A percentile compares a stretch with the other conserved stretches of the same genome.
phyloP scores from a whole-genome alignment of 805 yeast species.

The Candida saitoana region DNA sequence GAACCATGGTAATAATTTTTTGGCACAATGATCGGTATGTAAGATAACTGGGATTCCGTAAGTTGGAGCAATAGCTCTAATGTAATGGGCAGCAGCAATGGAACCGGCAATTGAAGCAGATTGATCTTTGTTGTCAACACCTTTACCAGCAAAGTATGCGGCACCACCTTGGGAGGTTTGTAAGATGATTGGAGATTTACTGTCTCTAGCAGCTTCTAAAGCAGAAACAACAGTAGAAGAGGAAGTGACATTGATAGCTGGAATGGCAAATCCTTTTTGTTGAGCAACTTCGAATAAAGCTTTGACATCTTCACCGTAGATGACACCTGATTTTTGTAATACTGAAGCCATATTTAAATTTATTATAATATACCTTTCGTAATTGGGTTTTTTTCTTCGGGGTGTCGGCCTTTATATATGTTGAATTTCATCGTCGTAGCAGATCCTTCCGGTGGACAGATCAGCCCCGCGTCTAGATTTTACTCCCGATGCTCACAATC shows the following conservation, averaged over 20 bases:
- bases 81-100: slow-evolving; percentile 96
- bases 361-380: neutral
- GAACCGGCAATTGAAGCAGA: slow-evolving; percentile 92
- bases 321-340: slow-evolving; percentile 90
- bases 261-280: slow-evolving; percentile 90
- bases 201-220: slow-evolving; percentile 47
- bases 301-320: slow-evolving; percentile 96
- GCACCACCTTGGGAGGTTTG: slow-evolving; percentile 99
- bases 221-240: slow-evolving; percentile 79
- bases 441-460: slow-evolving; percentile 1
- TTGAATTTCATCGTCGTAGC: neutral
- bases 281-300: slow-evolving; percentile 87
- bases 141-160: slow-evolving; percentile 99
- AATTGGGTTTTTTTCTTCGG: too few relatives aligned
- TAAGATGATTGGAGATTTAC: slow-evolving; percentile 84
- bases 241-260: slow-evolving; percentile 97
- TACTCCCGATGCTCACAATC: too few relatives aligned
- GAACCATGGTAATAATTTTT: slow-evolving; percentile 96
- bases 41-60: slow-evolving; percentile 95
- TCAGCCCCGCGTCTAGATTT: slow-evolving; percentile 1
- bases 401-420: neutral
- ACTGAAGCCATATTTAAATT: slow-evolving; percentile 30
- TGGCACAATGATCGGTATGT: slow-evolving; percentile 99
- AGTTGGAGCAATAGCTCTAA: slow-evolving; percentile 92
- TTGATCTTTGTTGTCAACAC: slow-evolving; percentile 91